Percentiles rank a stretch among this genome's conserved stretches.
Conservation (phyloP, 2,329 filamentous ascomycete species). For the Beauveria sp. region DNA sequence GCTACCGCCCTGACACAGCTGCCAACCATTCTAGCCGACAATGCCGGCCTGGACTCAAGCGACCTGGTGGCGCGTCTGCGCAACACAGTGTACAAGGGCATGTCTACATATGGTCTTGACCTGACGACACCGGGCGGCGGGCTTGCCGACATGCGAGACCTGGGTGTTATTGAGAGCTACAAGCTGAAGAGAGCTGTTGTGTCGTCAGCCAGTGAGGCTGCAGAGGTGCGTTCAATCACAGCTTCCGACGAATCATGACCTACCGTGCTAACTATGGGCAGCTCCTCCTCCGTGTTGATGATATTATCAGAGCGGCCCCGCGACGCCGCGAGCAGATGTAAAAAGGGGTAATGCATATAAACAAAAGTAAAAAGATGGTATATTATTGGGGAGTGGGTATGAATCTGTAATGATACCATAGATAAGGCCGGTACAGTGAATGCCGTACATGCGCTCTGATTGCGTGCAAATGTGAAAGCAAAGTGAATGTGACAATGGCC, state of each 20-base stretch:
- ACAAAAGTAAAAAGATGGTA: constrained; percentile 12
- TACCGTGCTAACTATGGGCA: constrained; percentile 18
- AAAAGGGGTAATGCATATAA: constrained; percentile 13
- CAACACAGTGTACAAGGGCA: constrained; percentile 89
- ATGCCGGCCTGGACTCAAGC: constrained; percentile 90
- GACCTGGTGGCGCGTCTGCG: constrained; percentile 87
- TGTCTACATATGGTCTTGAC: constrained; percentile 87
- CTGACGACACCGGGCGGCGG: constrained; percentile 83
- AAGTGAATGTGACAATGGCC: not conserved
- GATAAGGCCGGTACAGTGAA: constrained; percentile 13
- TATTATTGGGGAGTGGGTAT: constrained; percentile 16
- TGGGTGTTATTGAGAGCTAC: constrained; percentile 95
- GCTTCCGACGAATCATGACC: not conserved
- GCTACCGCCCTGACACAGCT: constrained; percentile 84
- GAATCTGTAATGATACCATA: constrained; percentile 34
- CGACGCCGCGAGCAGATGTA: constrained; percentile 41
- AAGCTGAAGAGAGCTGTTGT: constrained; percentile 99
- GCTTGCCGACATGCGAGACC: constrained; percentile 89
- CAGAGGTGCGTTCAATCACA: constrained; percentile 60
- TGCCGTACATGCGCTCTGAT: not conserved
- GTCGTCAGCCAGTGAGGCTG: constrained; percentile 89
- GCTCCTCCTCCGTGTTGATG: constrained; percentile 72
- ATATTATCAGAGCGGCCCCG: constrained; percentile 93
- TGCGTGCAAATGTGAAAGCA: not conserved
- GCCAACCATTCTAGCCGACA: constrained; percentile 94